Conservation (phyloP, 345 rosid species). For the Arabidopsis arenosa region DNA sequence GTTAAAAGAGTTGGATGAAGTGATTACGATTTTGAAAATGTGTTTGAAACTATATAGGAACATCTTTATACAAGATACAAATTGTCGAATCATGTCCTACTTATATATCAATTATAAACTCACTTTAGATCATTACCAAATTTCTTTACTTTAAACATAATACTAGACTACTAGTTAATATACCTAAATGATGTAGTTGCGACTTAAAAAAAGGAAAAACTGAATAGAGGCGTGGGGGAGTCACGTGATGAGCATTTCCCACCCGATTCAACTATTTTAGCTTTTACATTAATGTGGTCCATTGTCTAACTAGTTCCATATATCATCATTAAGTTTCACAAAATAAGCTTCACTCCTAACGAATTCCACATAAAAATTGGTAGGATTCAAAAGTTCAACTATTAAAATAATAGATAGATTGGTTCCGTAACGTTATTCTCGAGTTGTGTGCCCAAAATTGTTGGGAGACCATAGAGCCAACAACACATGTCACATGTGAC, state of each 20-base stretch:
- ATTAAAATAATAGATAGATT: neutral
- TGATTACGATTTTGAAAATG: no score
- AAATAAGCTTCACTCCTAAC: constrained; percentile 4
- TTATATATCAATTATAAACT: no score
- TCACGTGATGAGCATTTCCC: constrained; percentile 29
- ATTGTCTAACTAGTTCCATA: constrained; percentile 8
- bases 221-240: constrained; percentile 22
- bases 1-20: no score
- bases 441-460: constrained; percentile 18
- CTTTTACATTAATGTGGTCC: constrained; percentile 14
- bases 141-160: no score
- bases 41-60: no score
- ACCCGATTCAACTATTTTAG: constrained; percentile 24
- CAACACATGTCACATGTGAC: constrained; percentile 28
- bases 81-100: no score
- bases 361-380: neutral
- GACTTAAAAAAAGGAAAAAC: neutral
- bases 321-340: constrained; percentile 1
- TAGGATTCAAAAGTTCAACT: neutral
- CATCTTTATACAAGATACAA: no score
- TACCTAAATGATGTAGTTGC: neutral
- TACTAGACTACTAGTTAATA: neutral
- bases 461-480: neutral
- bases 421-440: constrained; percentile 1
- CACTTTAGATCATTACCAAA: no score